Evolutionary conservation across 306 rosid species (phyloP).

Genomic region (Canavalia ensiformis): DNA sequence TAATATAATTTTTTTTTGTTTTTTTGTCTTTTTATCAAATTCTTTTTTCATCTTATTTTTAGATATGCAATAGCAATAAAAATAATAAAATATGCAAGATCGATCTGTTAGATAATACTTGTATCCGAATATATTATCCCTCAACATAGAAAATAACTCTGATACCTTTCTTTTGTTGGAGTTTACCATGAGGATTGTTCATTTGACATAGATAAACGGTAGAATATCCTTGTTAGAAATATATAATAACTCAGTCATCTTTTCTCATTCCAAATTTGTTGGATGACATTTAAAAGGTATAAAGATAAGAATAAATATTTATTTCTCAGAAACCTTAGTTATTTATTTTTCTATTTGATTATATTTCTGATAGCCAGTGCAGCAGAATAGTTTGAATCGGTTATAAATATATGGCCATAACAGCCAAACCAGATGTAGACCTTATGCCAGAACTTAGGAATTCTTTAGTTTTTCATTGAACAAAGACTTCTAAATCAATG

Average conservation of each 20-base stretch:
- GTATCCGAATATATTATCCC: no score
- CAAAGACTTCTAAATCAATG: slow-evolving; percentile 32
- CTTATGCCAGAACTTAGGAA: slow-evolving; percentile 36
- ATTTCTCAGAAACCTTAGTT: not conserved
- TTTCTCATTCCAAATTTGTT: slow-evolving; percentile 47
- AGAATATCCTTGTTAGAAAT: not conserved
- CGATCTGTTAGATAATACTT: no score
- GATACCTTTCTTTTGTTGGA: not conserved
- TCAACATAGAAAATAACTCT: no score
- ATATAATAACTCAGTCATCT: slow-evolving; percentile 11
- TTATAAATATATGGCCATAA: slow-evolving; percentile 12
- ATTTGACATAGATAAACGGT: not conserved
- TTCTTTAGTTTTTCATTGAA: slow-evolving; percentile 39
- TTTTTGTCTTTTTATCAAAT: no score
- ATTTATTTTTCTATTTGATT: slow-evolving; percentile 5
- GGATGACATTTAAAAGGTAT: slow-evolving; percentile 29
- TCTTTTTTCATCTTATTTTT: no score
- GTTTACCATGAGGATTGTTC: slow-evolving; percentile 4
- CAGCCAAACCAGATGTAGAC: slow-evolving; percentile 48
- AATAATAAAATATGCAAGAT: no score
- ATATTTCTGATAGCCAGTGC: not conserved
- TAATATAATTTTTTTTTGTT: no score
- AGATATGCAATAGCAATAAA: no score
- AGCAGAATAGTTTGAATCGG: slow-evolving; percentile 3
- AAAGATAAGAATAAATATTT: not conserved